Percentiles rank a stretch among this genome's conserved stretches.
Evolutionary conservation across 345 rosid genomes (phyloP).

Genomic region (Syzygium aqueum): DNA sequence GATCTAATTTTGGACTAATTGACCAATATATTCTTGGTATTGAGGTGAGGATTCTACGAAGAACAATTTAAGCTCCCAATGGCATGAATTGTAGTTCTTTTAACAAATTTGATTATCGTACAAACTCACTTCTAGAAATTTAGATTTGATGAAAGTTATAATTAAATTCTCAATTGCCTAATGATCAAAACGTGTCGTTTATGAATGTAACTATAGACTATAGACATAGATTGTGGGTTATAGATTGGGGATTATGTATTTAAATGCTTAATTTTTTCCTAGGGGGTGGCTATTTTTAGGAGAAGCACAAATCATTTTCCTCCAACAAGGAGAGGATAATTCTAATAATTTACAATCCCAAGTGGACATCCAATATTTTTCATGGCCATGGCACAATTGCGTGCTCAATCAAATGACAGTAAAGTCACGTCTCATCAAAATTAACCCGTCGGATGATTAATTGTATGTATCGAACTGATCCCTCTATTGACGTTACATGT

Average conservation of each 20-base stretch:
- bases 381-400: background rate
- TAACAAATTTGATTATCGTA: background rate
- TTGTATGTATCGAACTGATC: background rate
- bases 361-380: background rate
- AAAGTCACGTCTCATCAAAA: background rate
- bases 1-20: background rate
- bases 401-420: too few species aligned
- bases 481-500: background rate
- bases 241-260: background rate
- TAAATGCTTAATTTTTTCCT: background rate
- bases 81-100: background rate
- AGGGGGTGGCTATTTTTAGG: background rate
- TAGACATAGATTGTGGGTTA: background rate
- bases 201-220: background rate
- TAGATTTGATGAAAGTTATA: background rate
- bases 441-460: background rate
- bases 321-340: background rate
- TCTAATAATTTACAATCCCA: background rate
- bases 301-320: background rate
- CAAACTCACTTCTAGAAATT: background rate
- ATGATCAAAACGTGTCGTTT: background rate
- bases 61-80: background rate
- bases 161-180: background rate
- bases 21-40: background rate
- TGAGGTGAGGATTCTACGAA: background rate